phyloP scores from a whole-genome alignment of 345 rosid species.

The Rhodamnia rubescens region DNA sequence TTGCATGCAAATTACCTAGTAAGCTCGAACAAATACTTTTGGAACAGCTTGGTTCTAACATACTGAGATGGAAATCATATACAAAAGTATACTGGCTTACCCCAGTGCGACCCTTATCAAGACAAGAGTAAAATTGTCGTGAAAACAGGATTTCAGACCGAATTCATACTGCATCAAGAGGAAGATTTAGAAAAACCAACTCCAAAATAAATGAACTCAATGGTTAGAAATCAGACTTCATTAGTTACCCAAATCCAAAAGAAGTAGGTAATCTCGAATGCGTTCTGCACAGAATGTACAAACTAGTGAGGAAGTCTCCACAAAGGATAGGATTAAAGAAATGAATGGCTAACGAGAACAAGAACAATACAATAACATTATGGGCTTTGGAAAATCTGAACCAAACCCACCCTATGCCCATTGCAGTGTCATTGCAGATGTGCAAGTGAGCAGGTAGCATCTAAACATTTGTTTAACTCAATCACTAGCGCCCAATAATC shows the following conservation, averaged over 20 bases:
- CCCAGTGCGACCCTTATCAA: slow-evolving; percentile 44
- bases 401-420: too few species aligned
- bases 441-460: background rate
- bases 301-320: background rate
- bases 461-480: background rate
- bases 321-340: background rate
- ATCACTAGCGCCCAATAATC: slow-evolving; percentile 1
- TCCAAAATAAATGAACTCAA: background rate
- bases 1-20: background rate
- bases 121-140: slow-evolving; percentile 31
- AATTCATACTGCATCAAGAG: slow-evolving; percentile 69
- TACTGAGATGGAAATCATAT: background rate
- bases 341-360: background rate
- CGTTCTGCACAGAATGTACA: slow-evolving; percentile 41
- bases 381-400: too few species aligned
- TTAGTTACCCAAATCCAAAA: slow-evolving; percentile 81
- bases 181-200: background rate
- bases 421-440: background rate
- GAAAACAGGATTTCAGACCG: slow-evolving; percentile 77
- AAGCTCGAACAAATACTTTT: background rate
- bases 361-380: background rate
- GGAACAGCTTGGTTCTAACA: background rate
- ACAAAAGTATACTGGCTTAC: slow-evolving; percentile 22
- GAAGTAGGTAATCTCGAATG: slow-evolving; percentile 92
- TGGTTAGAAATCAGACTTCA: background rate